A percentile compares a stretch with the other conserved stretches of the same genome.
Conservation (phyloP, 2,329 filamentous ascomycete species). For the Neopestalotiopsis clavispora region DNA sequence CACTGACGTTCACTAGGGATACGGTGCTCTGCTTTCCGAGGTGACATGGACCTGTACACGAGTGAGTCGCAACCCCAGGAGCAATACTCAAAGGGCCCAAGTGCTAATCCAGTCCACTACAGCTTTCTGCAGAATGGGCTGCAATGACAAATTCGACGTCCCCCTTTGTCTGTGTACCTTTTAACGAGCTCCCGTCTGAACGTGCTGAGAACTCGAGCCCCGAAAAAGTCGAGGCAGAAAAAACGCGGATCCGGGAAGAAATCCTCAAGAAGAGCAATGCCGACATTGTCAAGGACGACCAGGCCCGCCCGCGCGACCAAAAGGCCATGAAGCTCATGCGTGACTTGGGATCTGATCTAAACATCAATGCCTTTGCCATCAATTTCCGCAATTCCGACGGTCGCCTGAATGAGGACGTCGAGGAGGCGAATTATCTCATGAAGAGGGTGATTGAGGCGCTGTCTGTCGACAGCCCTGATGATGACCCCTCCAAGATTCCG, state of each 20-base stretch:
- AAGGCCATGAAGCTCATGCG: constrained; percentile 45
- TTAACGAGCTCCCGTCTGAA: constrained; percentile 47
- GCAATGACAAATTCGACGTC: constrained; percentile 39
- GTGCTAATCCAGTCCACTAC: neutral
- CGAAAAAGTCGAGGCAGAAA: constrained; percentile 40
- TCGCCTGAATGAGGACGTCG: constrained; percentile 45
- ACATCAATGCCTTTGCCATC: constrained; percentile 50
- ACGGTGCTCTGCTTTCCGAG: constrained; percentile 47
- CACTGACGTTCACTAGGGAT: constrained; percentile 33
- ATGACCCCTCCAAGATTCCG: constrained; percentile 44
- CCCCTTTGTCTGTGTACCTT: constrained; percentile 45
- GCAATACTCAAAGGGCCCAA: no score
- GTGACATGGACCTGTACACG: constrained; percentile 48
- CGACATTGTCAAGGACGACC: constrained; percentile 38
- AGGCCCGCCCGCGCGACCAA: constrained; percentile 27
- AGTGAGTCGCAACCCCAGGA: constrained; percentile 26
- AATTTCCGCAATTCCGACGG: constrained; percentile 48
- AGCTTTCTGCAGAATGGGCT: constrained; percentile 47
- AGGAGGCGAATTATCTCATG: constrained; percentile 55
- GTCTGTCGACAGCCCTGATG: constrained; percentile 44
- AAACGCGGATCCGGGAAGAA: constrained; percentile 41
- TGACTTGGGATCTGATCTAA: constrained; percentile 49
- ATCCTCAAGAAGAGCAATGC: constrained; percentile 43
- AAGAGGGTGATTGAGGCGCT: constrained; percentile 45
- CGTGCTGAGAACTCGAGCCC: constrained; percentile 25